Evolutionary conservation across 768 basidiomycete species (phyloP), one percentile per base, ranked within the genome.

Genomic region (Candolleomyces aberdarensis): DNA sequence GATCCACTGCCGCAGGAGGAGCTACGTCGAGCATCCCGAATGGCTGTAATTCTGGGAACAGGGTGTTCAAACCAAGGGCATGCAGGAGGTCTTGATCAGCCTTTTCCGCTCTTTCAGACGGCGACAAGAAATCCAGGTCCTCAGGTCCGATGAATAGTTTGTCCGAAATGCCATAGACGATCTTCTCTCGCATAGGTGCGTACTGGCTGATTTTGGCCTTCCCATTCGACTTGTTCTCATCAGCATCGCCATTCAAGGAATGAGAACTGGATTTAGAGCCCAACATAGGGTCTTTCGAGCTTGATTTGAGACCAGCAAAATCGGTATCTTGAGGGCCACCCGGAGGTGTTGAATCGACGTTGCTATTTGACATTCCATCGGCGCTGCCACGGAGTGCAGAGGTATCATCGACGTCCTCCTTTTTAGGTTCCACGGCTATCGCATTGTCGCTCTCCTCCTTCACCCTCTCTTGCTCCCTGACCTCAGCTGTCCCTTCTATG

Each of bases 31-130:
- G 74, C 56, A 91, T 75, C 11, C 75, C 76, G 44, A 85, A 77
- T 11, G 86, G 82, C 39, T 83, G 83, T 11, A 96, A 81, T 59
- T 97, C 96, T 0, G 95, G 94, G 71, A 97, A 97, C 46, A 98
- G 83, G 36, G 84, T 81, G 1, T 83, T 80, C 26, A 89, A 75
- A 63, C 86, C 86, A 48, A 51, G 78, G 66, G 57, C 81, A 70
- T 20, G 73, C 70, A 19, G 69, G 69, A 10, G 67, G 58, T 71
- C 71, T 36, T 63, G 46, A n/a, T 68, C 60, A 15, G 36, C 20
- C 14, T 51, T 63, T 29, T 68, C 65, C 20, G 65, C 55, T 20
- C 67, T 71, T 14, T 69, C 41, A 6, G 64, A 19, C 3, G 63
- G 63, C 15, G 64, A 32, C 22, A 69, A 55, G 15, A 15, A 58